phyloP scores from a whole-genome alignment of 306 rosid genomes.

The Pyrus pyrifolia region DNA sequence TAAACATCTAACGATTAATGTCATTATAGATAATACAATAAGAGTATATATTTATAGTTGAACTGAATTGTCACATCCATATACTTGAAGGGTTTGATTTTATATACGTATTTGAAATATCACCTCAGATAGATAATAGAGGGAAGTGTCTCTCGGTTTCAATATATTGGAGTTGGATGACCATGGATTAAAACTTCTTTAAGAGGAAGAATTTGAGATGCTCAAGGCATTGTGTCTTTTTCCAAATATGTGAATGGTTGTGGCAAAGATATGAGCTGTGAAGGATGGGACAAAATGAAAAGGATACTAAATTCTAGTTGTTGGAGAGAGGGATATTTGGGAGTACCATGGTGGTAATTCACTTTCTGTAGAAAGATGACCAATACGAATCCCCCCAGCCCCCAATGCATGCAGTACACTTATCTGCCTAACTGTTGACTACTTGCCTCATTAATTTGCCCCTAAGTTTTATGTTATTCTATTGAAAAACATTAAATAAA shows the following conservation, averaged over 20 bases:
- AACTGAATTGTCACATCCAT: background rate
- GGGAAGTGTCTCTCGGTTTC: background rate
- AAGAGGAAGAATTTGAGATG: conserved; percentile 38
- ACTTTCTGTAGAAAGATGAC: background rate
- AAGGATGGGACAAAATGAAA: conserved; percentile 33
- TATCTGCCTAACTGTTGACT: conserved; percentile 5
- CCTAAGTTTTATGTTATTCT: background rate
- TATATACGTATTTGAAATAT: background rate
- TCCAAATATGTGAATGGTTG: conserved; percentile 28
- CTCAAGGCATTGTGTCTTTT: conserved; percentile 29
- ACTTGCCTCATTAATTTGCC: background rate
- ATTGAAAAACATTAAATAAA: background rate
- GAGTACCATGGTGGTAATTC: background rate
- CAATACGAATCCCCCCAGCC: background rate
- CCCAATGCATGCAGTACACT: background rate
- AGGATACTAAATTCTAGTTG: background rate
- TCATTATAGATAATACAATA: background rate
- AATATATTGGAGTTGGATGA: conserved; percentile 12
- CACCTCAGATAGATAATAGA: background rate
- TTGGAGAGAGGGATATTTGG: background rate
- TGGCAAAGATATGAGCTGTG: conserved; percentile 27
- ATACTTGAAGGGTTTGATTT: background rate
- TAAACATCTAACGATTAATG: too few species aligned
- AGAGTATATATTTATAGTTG: background rate
- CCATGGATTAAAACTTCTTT: conserved; percentile 26